Evolutionary conservation across 306 rosid genomes (phyloP).

Genomic region (Lablab purpureus): DNA sequence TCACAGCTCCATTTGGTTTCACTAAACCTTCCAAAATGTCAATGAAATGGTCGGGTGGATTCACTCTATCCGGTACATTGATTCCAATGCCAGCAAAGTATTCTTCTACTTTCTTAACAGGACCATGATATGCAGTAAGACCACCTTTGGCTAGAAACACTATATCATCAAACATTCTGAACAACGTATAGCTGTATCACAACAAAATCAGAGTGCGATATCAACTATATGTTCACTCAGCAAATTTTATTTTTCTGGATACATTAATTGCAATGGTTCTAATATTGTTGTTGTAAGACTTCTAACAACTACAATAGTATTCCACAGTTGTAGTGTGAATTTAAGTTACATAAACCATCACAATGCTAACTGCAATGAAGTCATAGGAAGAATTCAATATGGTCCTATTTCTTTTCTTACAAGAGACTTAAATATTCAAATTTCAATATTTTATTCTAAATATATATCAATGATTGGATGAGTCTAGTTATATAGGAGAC

Average conservation of each 20-base stretch:
- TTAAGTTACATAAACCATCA: too few species aligned
- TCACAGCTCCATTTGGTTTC: slow-evolving; percentile 64
- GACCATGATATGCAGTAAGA: slow-evolving; percentile 79
- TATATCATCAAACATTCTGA: slow-evolving; percentile 87
- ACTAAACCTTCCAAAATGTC: slow-evolving; percentile 82
- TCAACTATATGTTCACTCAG: too few species aligned
- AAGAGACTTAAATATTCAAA: too few species aligned
- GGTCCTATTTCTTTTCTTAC: too few species aligned
- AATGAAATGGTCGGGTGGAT: slow-evolving; percentile 88
- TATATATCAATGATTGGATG: too few species aligned
- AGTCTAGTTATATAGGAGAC: too few species aligned
- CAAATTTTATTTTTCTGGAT: slow-evolving; percentile 33
- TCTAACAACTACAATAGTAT: too few species aligned
- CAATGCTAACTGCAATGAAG: too few species aligned
- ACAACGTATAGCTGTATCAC: slow-evolving; percentile 71
- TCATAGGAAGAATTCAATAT: too few species aligned
- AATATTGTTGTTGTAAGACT: too few species aligned
- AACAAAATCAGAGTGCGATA: slow-evolving; percentile 33
- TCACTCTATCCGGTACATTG: slow-evolving; percentile 75
- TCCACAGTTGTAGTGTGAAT: too few species aligned
- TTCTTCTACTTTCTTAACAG: slow-evolving; percentile 83
- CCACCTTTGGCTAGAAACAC: slow-evolving; percentile 88
- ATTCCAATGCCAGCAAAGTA: slow-evolving; percentile 81
- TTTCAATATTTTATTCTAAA: too few species aligned
- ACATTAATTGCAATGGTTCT: neutral